These are phyloP conservation scores for Atkinsonella texensis DNA, from an alignment of 2,329 filamentous ascomycete genomes.

Conservation along the genomic window DNA sequence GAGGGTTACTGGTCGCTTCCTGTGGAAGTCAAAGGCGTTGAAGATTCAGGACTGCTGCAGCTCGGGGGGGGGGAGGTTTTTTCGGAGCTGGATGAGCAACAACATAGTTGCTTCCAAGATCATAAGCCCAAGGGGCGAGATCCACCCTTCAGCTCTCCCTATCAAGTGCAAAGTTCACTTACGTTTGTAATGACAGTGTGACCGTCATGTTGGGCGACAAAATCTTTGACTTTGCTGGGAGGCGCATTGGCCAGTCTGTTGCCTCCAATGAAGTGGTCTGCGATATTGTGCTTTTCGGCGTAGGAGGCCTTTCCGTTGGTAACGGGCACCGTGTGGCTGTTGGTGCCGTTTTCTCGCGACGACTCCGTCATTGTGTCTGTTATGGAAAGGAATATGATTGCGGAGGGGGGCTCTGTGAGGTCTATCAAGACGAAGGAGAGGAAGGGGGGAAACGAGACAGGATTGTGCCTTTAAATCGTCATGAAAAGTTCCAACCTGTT, in stretches of 20 bases:
- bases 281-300: slow-evolving; percentile 69
- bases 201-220: slow-evolving; percentile 77
- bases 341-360: slow-evolving; percentile 28
- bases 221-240: slow-evolving; percentile 87
- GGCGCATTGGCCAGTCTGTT: slow-evolving; percentile 75
- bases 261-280: slow-evolving; percentile 93
- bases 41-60: no score
- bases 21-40: no score
- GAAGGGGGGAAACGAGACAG: not conserved
- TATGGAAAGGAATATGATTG: not conserved
- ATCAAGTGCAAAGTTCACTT: slow-evolving; percentile 25
- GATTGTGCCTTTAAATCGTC: not conserved
- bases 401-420: not conserved
- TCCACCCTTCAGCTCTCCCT: not conserved
- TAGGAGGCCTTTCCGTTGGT: slow-evolving; percentile 53
- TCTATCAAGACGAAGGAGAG: not conserved
- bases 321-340: slow-evolving; percentile 38
- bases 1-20: not conserved
- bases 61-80: no score
- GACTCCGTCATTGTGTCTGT: slow-evolving; percentile 32
- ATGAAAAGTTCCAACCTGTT: not conserved
- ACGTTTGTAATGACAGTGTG: slow-evolving; percentile 99
- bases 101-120: no score
- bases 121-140: not conserved
- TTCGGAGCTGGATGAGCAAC: no score